phyloP scores from a whole-genome alignment of 805 yeast species.

The Nakazawaea holstii region DNA sequence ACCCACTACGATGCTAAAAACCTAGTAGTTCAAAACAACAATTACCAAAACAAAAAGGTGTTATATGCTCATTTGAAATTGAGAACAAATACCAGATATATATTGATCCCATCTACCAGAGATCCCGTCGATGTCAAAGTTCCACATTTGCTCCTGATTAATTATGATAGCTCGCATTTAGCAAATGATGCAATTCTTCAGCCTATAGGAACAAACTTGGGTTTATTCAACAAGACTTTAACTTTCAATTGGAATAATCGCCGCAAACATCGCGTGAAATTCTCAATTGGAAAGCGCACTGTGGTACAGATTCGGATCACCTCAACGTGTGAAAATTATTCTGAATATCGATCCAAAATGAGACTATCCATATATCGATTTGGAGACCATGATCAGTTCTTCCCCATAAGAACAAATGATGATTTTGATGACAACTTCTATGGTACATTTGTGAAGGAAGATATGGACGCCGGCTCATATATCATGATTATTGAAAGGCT shows the following conservation, averaged over 20 bases:
- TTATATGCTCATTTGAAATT: constrained; percentile 19
- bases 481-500: not conserved
- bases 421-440: not conserved
- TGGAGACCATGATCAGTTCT: too few relatives aligned
- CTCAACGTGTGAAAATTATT: not conserved
- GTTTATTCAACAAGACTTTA: not conserved
- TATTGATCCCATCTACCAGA: constrained; percentile 42
- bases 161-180: not conserved
- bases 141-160: not conserved
- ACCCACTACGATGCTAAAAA: constrained; percentile 24
- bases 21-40: constrained; percentile 26
- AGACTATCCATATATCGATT: not conserved
- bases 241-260: not conserved
- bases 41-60: constrained; percentile 25
- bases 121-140: constrained; percentile 21
- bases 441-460: not conserved
- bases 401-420: not conserved
- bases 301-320: not conserved
- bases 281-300: not conserved
- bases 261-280: not conserved
- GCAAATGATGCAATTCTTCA: not conserved
- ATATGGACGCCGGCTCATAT: not conserved
- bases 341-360: not conserved
- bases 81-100: constrained; percentile 32
- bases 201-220: not conserved